Evolutionary conservation across 164 flowering plant genomes (phyloP).

Genomic region (Magnolia officinalis): DNA sequence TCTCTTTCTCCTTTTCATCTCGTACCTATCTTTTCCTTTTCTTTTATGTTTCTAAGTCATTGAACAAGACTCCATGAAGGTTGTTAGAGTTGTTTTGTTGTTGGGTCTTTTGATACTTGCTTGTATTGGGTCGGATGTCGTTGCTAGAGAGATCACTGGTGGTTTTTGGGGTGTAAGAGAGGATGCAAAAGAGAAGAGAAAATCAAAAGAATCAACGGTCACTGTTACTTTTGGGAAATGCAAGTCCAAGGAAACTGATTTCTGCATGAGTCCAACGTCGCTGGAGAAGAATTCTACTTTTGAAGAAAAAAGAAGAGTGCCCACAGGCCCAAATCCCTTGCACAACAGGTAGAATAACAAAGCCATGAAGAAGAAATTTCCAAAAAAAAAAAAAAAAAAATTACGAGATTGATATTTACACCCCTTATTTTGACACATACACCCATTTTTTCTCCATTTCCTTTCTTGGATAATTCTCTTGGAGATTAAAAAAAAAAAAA

Average conservation of each 20-base stretch:
- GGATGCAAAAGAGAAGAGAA: not conserved
- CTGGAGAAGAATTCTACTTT: constrained; percentile 9
- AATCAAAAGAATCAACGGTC: not conserved
- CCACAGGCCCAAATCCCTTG: constrained; percentile 35
- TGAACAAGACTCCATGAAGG: constrained; percentile 12
- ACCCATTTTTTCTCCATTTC: not conserved
- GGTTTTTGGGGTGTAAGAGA: not conserved
- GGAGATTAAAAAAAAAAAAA: too few species aligned
- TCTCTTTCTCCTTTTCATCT: constrained; percentile 15
- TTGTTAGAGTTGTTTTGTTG: constrained; percentile 2
- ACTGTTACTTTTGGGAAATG: constrained; percentile 8
- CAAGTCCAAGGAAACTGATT: constrained; percentile 8
- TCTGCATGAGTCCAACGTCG: not conserved
- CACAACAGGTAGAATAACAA: constrained; percentile 25
- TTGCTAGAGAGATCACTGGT: constrained; percentile 14
- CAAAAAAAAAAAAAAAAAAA: not conserved
- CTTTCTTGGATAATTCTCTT: too few species aligned
- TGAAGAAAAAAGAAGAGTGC: constrained; percentile 27
- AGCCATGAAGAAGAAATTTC: not conserved
- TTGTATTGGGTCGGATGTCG: constrained; percentile 5
- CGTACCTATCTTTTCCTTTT: not conserved
- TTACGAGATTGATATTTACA: not conserved
- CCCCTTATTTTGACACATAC: not conserved
- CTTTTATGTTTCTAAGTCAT: not conserved
- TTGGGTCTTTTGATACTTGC: constrained; percentile 12